Evolutionary conservation across 2,329 filamentous ascomycete species (phyloP), one percentile per base, ranked within the genome.

Genomic region (Alternaria tenuissima): DNA sequence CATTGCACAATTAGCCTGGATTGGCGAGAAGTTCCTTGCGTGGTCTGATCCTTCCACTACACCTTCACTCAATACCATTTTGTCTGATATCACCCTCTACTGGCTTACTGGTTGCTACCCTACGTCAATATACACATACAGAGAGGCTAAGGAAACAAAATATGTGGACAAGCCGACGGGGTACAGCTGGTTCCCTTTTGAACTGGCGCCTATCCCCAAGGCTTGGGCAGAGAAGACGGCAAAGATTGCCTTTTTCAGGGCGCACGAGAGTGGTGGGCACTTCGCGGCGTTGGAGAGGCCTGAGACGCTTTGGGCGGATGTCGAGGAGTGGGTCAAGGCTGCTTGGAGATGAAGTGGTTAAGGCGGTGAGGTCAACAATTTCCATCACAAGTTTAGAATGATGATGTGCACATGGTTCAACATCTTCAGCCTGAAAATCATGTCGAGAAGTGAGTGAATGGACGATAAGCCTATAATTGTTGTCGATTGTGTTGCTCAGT

Each of bases 1-100:
- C 0, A 62, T 89, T 1, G 84, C 86, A 0, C 68, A 89, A 20
- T 79, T 90, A 2, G 81, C 83, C 7, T 90, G 87, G 83, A 80
- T 88, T 26, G 84, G 83, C 4, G 86, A 88, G 65, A 88, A 87
- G 69, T 84, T 85, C 57, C 72, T 85, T 0, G 81, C 81, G 5
- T 88, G 85, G 85, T 78, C 77, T 2, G 85, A 87, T 61, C 64
- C 66, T 0, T 69, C 72, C 18, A 68, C 65, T 0, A 60, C 64
- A 0, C 81, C 81, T 0, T 65, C 75, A 0, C 55, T 77, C 8
- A 71, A 82, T 36, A 78, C 77, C 2, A 84, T 88, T 11, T 73
- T 88, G 3, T 79, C 81, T n/a, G 73, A 79, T 20, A 80, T 85
- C 14, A 82, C 81, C 2, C 66, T 88, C 4, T 88, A 86, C 67